Evolutionary conservation across 257 asterid genomes (phyloP), one percentile per base, ranked within the genome.

Genomic region (Plectranthus barbatus): DNA sequence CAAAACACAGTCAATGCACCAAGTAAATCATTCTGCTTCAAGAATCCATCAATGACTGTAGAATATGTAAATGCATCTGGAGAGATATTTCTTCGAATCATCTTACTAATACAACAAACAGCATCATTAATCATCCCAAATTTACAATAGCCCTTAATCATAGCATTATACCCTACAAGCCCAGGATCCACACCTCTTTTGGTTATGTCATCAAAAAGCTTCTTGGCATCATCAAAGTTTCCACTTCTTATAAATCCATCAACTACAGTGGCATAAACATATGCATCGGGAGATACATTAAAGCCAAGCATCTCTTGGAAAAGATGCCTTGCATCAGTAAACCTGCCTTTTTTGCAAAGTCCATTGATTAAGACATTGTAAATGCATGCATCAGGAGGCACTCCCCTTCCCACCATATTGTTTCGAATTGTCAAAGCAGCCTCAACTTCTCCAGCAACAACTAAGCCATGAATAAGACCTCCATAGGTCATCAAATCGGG

Each of bases 91-190:
- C 77, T 62, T 71, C 70, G 55, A 58, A 44, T 37, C 97, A 92
- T 86, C 74, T 46, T 76, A 63, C 23, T 76, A 70, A 92, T 49
- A 69, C 82, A 85, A 56, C 69, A 60, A 60, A 89, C 74, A 46
- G 96, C 96, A 39, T 86, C 90, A 56, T 70, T 77, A 81, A 92
- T 70, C 88, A 66, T 63, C 73, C 96, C 94, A 70, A 73, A 74
- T 64, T 80, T 88, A 64, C 96, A 88, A 75, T 75, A 86, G 56
- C 97, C 99, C 77, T 92, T 92, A 36, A 92, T 82, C 94, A 92
- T 82, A 63, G 95, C 90, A 73, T 89, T 89, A 66, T 84, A 87
- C 54, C 81, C 93, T 42, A 89, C 97, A 41, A 83, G 75, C 62
- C 89, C 97, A 37, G 82, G 90, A 81, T 82, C 70, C 56, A 80